Percentiles rank a stretch among this genome's conserved stretches.
phyloP scores from a whole-genome alignment of 2,329 filamentous ascomycete species.

The Cylindrodendrum hubeiense region DNA sequence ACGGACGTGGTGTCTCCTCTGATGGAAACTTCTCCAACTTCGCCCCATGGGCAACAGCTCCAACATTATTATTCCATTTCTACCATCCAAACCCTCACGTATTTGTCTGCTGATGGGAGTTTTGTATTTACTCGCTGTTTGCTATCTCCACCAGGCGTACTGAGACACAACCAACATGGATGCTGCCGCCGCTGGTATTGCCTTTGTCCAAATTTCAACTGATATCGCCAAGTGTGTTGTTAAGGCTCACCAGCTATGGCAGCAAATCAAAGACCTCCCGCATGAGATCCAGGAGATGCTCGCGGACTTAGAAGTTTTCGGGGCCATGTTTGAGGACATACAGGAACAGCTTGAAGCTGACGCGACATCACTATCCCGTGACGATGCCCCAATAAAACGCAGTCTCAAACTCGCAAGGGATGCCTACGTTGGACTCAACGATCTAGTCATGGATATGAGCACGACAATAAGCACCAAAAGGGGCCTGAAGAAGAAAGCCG shows the following conservation, averaged over 20 bases:
- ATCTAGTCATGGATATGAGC: constrained; percentile 30
- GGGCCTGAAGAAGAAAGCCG: constrained; percentile 30
- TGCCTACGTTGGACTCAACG: constrained; percentile 28
- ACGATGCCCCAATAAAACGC: constrained; percentile 6
- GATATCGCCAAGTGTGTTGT: constrained; percentile 37
- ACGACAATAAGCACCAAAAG: constrained; percentile 28
- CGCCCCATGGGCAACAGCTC: background rate
- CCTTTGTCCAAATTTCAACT: constrained; percentile 39
- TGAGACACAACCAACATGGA: constrained; percentile 27
- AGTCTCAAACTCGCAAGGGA: constrained; percentile 25
- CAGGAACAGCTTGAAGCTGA: constrained; percentile 28
- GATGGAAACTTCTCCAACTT: background rate
- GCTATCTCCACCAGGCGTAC: too few species aligned
- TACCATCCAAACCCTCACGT: background rate
- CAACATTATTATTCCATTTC: background rate
- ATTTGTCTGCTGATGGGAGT: background rate
- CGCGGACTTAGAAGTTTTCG: constrained; percentile 26
- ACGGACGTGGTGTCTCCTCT: constrained; percentile 25
- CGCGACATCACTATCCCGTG: background rate
- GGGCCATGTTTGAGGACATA: constrained; percentile 32
- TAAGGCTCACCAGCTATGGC: constrained; percentile 40
- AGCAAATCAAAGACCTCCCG: constrained; percentile 41
- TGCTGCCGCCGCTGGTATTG: constrained; percentile 38
- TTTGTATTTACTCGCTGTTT: background rate
- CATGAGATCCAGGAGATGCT: constrained; percentile 37